These are phyloP conservation scores for Rhodotorula sp. DNA, from an alignment of 1,284 basidiomycete genomes.

Conservation along the genomic window DNA sequence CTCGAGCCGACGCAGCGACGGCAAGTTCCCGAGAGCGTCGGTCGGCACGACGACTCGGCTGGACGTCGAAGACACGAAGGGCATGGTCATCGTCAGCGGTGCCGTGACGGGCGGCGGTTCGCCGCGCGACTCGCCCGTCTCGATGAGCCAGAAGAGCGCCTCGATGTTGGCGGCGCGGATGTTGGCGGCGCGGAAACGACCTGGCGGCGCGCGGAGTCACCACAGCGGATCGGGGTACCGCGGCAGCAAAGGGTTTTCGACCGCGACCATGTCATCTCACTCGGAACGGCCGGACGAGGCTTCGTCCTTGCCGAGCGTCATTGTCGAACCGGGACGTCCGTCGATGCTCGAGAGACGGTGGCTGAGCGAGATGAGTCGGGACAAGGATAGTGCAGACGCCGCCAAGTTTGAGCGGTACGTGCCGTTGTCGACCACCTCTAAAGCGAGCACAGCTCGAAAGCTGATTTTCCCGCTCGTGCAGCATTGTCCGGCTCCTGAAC, in stretches of 20 bases:
- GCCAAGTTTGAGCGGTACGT: conserved; percentile 37
- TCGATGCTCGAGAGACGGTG: conserved; percentile 71
- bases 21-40: not conserved
- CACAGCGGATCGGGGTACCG: conserved; percentile 50
- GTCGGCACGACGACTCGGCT: not conserved
- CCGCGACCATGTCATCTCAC: conserved; percentile 16
- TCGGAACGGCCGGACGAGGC: conserved; percentile 18
- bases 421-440: too few species aligned
- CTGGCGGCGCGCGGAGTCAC: conserved; percentile 44
- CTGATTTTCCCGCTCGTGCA: not conserved
- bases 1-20: not conserved
- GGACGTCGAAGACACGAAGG: conserved; percentile 20
- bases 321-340: conserved; percentile 76
- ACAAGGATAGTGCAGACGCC: conserved; percentile 57
- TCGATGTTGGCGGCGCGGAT: conserved; percentile 34
- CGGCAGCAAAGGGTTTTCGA: conserved; percentile 48
- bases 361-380: conserved; percentile 77
- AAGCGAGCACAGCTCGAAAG: not conserved
- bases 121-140: conserved; percentile 13
- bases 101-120: not conserved
- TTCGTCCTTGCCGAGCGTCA: conserved; percentile 60
- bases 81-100: conserved; percentile 22
- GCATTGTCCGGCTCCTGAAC: conserved; percentile 57
- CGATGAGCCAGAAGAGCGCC: conserved; percentile 46
- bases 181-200: conserved; percentile 36